Evolutionary conservation across 768 basidiomycete genomes (phyloP).

Genomic region (Leccinum boreale): DNA sequence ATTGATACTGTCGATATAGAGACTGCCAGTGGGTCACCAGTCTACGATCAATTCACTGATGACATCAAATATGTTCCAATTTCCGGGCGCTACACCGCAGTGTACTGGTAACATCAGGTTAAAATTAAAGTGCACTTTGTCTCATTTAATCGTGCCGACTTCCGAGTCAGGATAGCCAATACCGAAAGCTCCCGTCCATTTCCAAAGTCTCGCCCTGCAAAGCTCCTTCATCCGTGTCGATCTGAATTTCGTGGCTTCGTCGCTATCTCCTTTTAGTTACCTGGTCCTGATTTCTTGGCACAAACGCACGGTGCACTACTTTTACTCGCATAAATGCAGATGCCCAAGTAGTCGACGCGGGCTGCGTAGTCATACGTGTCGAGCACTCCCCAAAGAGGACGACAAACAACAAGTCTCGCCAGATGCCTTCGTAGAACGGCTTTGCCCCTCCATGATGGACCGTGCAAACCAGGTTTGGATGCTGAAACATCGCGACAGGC

Average conservation of each 20-base stretch:
- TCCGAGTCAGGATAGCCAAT: background rate
- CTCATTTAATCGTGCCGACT: background rate
- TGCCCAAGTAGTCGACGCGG: constrained; percentile 1
- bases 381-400: background rate
- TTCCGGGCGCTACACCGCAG: background rate
- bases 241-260: constrained; percentile 1
- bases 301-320: background rate
- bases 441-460: constrained; percentile 3
- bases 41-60: background rate
- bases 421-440: constrained; percentile 1
- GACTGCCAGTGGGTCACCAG: background rate
- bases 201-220: background rate
- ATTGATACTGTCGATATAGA: no score
- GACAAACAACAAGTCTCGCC: background rate
- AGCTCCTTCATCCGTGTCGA: background rate
- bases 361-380: constrained; percentile 9
- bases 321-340: constrained; percentile 2
- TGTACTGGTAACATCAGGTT: no score
- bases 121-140: background rate
- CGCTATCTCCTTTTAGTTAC: background rate
- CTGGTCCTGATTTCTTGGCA: constrained; percentile 3
- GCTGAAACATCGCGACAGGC: constrained; percentile 8
- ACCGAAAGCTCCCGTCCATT: background rate
- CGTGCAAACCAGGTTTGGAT: background rate
- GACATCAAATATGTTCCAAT: background rate